These are phyloP conservation scores for Penicillium sp. DNA, from an alignment of 2,329 filamentous ascomycete species.

Conservation along the genomic window DNA sequence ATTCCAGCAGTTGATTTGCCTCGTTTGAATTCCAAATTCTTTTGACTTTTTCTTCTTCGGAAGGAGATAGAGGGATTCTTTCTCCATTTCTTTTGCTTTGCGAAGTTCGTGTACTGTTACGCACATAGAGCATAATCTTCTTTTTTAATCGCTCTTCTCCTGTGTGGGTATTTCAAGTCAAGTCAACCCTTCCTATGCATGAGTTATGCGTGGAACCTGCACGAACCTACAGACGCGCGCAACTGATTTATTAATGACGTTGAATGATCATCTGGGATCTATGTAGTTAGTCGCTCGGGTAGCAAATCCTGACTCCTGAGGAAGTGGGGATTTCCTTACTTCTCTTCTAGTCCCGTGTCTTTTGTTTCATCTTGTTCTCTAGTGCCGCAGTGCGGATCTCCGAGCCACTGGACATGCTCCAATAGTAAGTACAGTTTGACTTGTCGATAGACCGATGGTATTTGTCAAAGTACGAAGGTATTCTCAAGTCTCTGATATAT, in stretches of 20 bases:
- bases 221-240: not conserved
- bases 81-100: too few relatives aligned
- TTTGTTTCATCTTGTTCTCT: not conserved
- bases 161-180: conserved; percentile 3
- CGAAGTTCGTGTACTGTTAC: too few relatives aligned
- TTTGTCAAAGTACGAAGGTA: not conserved
- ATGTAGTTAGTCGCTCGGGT: not conserved
- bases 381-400: too few relatives aligned
- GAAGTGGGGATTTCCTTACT: not conserved
- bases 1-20: not conserved
- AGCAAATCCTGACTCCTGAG: not conserved
- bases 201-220: not conserved
- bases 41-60: not conserved
- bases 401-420: not conserved
- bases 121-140: too few relatives aligned
- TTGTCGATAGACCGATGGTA: too few relatives aligned
- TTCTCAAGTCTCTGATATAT: not conserved
- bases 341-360: not conserved
- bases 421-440: too few relatives aligned
- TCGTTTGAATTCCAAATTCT: conserved; percentile 4
- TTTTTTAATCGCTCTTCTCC: too few relatives aligned
- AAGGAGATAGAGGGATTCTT: not conserved
- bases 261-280: not conserved
- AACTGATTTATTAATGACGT: not conserved
- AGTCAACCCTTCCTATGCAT: conserved; percentile 8